These are phyloP conservation scores for Fonsecaea erecta DNA, from an alignment of 2,329 filamentous ascomycete species.

Conservation along the genomic window DNA sequence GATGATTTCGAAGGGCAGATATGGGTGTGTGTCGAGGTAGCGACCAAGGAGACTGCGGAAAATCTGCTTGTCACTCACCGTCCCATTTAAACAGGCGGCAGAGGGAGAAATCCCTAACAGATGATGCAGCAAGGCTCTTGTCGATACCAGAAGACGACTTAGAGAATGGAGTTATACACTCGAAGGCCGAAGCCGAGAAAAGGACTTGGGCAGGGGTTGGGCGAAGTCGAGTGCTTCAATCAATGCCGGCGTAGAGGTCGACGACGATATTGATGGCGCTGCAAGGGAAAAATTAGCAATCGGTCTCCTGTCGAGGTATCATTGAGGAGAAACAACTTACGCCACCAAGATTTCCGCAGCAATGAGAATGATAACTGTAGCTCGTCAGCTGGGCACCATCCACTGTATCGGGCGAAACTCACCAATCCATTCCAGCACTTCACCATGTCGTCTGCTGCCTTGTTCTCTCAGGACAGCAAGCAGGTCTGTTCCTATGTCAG, in stretches of 20 bases:
- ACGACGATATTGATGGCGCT: conserved; percentile 88
- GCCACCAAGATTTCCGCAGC: conserved; percentile 94
- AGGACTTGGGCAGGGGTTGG: neutral
- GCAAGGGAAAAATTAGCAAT: conserved; percentile 13
- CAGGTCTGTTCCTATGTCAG: conserved; percentile 64
- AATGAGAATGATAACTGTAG: conserved; percentile 86
- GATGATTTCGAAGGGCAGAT: neutral
- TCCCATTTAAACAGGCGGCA: neutral
- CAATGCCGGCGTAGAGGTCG: conserved; percentile 77
- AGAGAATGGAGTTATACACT: neutral
- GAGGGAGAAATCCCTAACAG: neutral
- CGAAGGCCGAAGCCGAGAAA: neutral
- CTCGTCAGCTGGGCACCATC: conserved; percentile 21
- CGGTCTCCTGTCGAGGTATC: neutral
- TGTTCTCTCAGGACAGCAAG: conserved; percentile 94
- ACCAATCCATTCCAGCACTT: conserved; percentile 90
- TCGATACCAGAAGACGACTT: neutral
- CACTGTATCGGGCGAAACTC: conserved; percentile 41
- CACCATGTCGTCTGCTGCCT: conserved; percentile 87
- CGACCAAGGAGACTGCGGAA: neutral
- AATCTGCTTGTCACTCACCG: neutral
- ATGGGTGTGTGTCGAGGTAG: neutral
- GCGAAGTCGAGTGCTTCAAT: conserved; percentile 45
- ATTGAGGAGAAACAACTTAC: conserved; percentile 16
- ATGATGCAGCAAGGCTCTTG: neutral